phyloP scores from a whole-genome alignment of 345 rosid genomes.

The Limnanthes douglasii region DNA sequence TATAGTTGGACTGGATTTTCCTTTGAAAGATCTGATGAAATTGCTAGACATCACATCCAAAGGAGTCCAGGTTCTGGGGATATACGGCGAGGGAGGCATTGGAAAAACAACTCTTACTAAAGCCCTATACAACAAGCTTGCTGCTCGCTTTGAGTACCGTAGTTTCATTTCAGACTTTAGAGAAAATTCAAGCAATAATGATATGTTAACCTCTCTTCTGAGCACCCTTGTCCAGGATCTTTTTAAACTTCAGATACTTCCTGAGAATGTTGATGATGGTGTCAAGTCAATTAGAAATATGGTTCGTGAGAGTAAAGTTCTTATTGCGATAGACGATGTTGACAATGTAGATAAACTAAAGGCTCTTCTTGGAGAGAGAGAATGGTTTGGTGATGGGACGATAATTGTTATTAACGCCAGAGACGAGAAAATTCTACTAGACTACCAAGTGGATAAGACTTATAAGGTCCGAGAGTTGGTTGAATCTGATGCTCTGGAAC shows the following conservation, averaged over 20 bases:
- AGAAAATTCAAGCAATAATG: constrained; percentile 4
- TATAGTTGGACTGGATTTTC: too few species aligned
- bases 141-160: too few species aligned
- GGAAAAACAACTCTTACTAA: constrained; percentile 9
- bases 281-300: too few species aligned
- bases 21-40: too few species aligned
- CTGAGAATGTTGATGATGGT: constrained; percentile 4
- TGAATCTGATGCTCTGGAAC: constrained; percentile 13
- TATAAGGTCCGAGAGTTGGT: constrained; percentile 26
- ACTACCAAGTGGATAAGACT: constrained; percentile 5
- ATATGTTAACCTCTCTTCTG: constrained; percentile 19
- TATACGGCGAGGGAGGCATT: constrained; percentile 7
- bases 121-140: neutral
- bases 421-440: constrained; percentile 11
- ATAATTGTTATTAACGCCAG: constrained; percentile 40
- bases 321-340: constrained; percentile 27
- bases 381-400: too few species aligned
- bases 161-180: too few species aligned
- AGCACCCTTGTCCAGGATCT: constrained; percentile 17
- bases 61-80: neutral
- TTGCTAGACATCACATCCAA: too few species aligned
- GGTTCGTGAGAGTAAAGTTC: constrained; percentile 7
- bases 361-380: constrained; percentile 18
- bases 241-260: neutral
- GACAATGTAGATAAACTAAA: too few species aligned